Conservation (phyloP, 179 eudicot species). For the Spergularia azorica region DNA sequence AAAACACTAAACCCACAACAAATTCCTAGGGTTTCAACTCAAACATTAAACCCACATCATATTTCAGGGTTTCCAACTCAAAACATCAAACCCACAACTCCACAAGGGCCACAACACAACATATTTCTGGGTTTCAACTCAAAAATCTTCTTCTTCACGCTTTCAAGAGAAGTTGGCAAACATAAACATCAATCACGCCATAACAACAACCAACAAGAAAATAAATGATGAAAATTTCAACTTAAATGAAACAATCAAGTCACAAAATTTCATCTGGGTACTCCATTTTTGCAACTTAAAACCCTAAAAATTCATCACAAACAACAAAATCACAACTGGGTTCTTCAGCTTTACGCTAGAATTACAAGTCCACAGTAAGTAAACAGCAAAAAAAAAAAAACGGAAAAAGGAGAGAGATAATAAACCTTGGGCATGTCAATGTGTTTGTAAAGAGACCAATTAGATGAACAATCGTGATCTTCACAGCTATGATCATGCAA, state of each 20-base stretch:
- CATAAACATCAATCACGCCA: slow-evolving; percentile 57
- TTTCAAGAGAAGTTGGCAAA: neutral
- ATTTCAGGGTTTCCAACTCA: too few species aligned
- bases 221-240: neutral
- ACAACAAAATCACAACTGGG: neutral
- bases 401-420: neutral
- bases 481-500: slow-evolving; percentile 93
- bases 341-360: neutral
- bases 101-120: neutral
- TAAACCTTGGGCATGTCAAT: slow-evolving; percentile 80
- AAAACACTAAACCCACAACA: too few species aligned
- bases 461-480: slow-evolving; percentile 88
- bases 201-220: neutral
- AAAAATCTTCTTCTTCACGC: neutral
- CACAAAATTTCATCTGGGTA: slow-evolving; percentile 13
- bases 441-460: slow-evolving; percentile 93
- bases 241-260: neutral
- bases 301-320: neutral
- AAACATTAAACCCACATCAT: neutral
- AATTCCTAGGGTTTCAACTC: too few species aligned
- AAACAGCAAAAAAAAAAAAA: neutral
- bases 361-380: neutral
- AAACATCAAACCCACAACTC: too few species aligned
- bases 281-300: neutral
- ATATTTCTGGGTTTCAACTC: neutral